Percentiles rank a stretch among this genome's conserved stretches.
phyloP scores from a whole-genome alignment of 805 yeast genomes.

The Citeromyces nyonsensis region DNA sequence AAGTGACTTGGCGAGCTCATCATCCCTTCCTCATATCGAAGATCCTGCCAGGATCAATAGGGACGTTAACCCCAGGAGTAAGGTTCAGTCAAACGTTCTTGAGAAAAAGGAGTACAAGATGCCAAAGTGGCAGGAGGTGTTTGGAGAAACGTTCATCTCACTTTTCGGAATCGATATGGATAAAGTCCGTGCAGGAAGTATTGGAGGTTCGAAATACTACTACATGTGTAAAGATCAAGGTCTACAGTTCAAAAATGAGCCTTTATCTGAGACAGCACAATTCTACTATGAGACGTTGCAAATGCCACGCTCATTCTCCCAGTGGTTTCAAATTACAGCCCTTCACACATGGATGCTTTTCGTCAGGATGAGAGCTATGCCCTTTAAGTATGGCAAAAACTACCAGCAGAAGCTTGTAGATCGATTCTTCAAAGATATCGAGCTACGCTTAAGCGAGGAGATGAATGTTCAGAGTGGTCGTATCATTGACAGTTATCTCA shows the following conservation, averaged over 20 bases:
- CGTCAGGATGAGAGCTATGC: constrained; percentile 94
- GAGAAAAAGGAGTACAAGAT: constrained; percentile 15
- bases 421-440: constrained; percentile 81
- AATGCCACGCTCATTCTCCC: constrained; percentile 79
- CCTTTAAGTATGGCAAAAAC: constrained; percentile 72
- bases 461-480: constrained; percentile 72
- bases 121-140: constrained; percentile 32
- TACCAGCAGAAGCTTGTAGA: constrained; percentile 90
- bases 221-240: constrained; percentile 83
- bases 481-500: constrained; percentile 72
- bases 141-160: constrained; percentile 53
- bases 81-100: constrained; percentile 12
- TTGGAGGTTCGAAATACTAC: constrained; percentile 81
- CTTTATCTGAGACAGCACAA: constrained; percentile 53
- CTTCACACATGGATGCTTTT: constrained; percentile 89
- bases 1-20: constrained; percentile 13
- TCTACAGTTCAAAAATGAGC: constrained; percentile 58
- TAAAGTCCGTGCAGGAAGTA: constrained; percentile 80
- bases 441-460: constrained; percentile 70
- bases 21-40: constrained; percentile 16
- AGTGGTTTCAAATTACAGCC: constrained; percentile 88
- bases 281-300: constrained; percentile 79
- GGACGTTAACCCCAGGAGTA: constrained; percentile 16
- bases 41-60: constrained; percentile 17
- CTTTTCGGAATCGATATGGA: constrained; percentile 79